A percentile compares a stretch with the other conserved stretches of the same genome.
phyloP scores from a whole-genome alignment of 257 asterid species.

The Solanum sparsipilum region DNA sequence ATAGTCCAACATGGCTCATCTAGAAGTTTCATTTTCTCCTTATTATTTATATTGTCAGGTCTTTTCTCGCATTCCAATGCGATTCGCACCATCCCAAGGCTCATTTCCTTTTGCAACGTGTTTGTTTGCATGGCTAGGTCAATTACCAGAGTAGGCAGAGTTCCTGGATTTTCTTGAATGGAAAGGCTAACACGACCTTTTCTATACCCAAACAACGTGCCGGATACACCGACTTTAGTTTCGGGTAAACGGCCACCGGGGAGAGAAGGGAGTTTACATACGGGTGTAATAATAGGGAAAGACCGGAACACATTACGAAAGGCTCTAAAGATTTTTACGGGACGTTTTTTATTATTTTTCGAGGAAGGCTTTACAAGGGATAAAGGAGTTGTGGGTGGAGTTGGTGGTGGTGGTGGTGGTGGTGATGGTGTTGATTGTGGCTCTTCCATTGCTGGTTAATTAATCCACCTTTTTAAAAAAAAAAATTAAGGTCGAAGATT shows the following conservation, averaged over 20 bases:
- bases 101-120: constrained; percentile 31
- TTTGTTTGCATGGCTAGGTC: constrained; percentile 36
- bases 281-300: constrained; percentile 60
- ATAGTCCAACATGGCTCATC: constrained; percentile 83
- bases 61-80: constrained; percentile 33
- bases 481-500: neutral
- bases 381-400: constrained; percentile 18
- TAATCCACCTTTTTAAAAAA: neutral
- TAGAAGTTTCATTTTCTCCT: constrained; percentile 21
- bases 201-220: constrained; percentile 59
- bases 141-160: constrained; percentile 28
- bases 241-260: constrained; percentile 30
- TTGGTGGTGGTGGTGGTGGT: constrained; percentile 10
- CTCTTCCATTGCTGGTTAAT: constrained; percentile 59
- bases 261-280: constrained; percentile 55
- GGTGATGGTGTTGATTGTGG: constrained; percentile 10
- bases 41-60: neutral
- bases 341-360: constrained; percentile 19
- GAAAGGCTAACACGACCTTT: constrained; percentile 34
- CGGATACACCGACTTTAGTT: constrained; percentile 27
- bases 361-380: constrained; percentile 62
- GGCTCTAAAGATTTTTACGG: constrained; percentile 34
- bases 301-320: constrained; percentile 66
- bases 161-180: constrained; percentile 28
- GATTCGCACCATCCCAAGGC: constrained; percentile 34